These are phyloP conservation scores for Clarireedia homoeocarpa DNA, from an alignment of 2,329 filamentous ascomycete species.

Conservation along the genomic window DNA sequence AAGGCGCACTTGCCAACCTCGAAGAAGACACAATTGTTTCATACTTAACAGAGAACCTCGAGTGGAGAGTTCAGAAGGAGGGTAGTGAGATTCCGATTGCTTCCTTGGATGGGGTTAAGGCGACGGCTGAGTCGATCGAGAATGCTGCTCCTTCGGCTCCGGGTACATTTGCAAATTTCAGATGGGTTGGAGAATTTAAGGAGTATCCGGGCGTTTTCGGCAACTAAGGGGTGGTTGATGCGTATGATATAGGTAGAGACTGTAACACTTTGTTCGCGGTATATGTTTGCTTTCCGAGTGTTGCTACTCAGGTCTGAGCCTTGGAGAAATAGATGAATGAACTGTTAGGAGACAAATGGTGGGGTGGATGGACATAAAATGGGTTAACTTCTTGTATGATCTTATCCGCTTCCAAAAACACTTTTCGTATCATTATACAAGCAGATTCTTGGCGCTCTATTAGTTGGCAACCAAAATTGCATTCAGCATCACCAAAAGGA, in stretches of 20 bases:
- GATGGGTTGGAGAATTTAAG: slow-evolving; percentile 7
- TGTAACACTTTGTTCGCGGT: too few relatives aligned
- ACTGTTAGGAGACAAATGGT: too few relatives aligned
- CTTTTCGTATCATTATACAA: too few relatives aligned
- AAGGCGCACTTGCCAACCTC: slow-evolving; percentile 21
- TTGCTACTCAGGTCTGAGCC: too few relatives aligned
- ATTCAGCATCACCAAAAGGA: background rate
- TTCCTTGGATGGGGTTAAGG: background rate
- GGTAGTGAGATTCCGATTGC: slow-evolving; percentile 1
- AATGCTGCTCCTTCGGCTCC: background rate
- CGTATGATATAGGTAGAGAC: too few relatives aligned
- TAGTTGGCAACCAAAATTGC: background rate
- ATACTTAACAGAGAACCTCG: slow-evolving; percentile 22
- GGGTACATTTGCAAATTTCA: slow-evolving; percentile 4
- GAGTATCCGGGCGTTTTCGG: background rate
- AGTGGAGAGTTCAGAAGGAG: slow-evolving; percentile 16
- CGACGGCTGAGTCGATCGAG: slow-evolving; percentile 1
- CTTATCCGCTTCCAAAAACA: too few relatives aligned
- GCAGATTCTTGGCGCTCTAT: too few relatives aligned
- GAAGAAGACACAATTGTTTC: slow-evolving; percentile 22
- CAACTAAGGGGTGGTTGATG: too few relatives aligned
- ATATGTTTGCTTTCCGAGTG: too few relatives aligned
- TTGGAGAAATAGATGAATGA: too few relatives aligned
- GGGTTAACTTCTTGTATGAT: too few relatives aligned
- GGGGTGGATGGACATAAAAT: too few relatives aligned